Base-by-base conservation (phyloP, 2,329 filamentous ascomycete genomes). In the Claviceps sp. region DNA sequence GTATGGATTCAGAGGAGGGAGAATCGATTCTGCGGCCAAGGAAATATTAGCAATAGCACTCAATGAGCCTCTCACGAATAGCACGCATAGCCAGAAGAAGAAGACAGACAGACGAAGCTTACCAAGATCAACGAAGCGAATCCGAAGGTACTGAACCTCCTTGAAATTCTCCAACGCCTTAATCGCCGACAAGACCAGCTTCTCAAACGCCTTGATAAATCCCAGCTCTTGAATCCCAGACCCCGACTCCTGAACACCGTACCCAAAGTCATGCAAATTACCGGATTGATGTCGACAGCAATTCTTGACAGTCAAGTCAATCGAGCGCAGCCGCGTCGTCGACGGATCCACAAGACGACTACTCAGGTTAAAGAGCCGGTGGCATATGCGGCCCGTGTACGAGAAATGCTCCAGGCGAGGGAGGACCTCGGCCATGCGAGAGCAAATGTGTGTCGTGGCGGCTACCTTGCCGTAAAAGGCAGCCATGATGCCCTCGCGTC, bases 111-210 rank as follows among this genome's bases (percentile, higher is more conserved):
- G 16, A 16, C 34, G 22, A 18, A 34, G 65, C 72, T 58, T 72
- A 82, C 80, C 74, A 5, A 88, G 72, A 64, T 88, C 85, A 50
- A 88, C 82, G 60, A 86, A 88, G 51, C 85, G 80, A 60, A 88
- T 86, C 53, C 84, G 75, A 56, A 89, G 65, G 63, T 81, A 79
- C 45, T 80, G 70, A 37, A 89, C 66, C n/a, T 72, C 68, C 50
- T 75, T 73, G 47, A 86, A 74, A 34, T 71, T 73, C 14, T 74
- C 73, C 46, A 88, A 66, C 3, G 81, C 75, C 47, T 75, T 73
- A 37, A 86, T 78, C 1, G 77, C 82, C 1, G 79, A 74, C 2
- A 86, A 57, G 3, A 88, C 81, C 11, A 88, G 70, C 53, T 75
- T 73, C 65, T 88, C 85, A 58, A 88, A 88, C 0, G 82, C 78